Evolutionary conservation across 176 grass and related monocot genomes (phyloP).

Genomic region (Carex littledalei): DNA sequence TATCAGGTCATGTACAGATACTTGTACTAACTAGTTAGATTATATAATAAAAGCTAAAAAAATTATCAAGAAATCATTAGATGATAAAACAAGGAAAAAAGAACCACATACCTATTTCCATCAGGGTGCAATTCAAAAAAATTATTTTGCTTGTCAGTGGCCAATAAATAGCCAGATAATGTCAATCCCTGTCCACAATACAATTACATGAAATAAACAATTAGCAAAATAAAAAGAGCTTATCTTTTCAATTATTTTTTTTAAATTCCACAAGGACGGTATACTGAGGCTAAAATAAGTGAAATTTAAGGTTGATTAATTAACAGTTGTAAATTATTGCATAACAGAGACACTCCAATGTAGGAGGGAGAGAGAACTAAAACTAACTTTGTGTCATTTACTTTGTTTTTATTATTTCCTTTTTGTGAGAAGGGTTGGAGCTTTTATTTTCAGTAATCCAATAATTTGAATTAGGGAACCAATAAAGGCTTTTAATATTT

Average conservation of each 20-base stretch:
- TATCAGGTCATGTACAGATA: background rate
- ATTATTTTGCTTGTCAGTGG: constrained; percentile 46
- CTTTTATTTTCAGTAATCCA: background rate
- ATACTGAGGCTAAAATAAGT: background rate
- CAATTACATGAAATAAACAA: background rate
- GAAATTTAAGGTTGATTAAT: background rate
- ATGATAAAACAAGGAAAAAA: background rate
- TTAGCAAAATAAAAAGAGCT: background rate
- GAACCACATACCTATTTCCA: constrained; percentile 60
- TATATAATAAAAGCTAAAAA: background rate
- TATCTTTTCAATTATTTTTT: background rate
- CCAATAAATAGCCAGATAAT: constrained; percentile 61
- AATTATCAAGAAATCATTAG: constrained; percentile 17
- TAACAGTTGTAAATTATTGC: background rate
- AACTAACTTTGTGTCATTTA: background rate
- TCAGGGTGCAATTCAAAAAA: constrained; percentile 83
- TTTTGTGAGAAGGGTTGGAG: no score
- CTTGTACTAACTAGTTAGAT: no score
- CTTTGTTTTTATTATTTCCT: background rate
- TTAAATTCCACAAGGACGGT: no score
- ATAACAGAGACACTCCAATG: background rate
- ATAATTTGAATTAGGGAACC: no score
- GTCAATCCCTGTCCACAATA: constrained; percentile 49
- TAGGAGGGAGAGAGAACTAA: background rate
- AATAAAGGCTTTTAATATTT: no score